A percentile compares a stretch with the other conserved stretches of the same genome.
Conservation (phyloP, 805 yeast genomes). For the Metschnikowia matae region DNA sequence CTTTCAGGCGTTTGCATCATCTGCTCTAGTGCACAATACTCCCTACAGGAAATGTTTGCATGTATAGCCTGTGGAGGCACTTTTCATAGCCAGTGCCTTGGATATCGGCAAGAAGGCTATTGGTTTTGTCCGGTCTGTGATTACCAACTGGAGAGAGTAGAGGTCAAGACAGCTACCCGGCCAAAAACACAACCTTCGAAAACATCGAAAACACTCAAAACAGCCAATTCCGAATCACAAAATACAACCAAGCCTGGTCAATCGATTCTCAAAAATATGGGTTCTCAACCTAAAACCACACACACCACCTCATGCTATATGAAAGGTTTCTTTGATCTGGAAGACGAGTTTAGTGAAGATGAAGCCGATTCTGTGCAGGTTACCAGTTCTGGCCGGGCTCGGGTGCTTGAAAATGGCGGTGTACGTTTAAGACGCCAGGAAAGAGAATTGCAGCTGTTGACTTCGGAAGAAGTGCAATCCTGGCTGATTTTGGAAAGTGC, state of each 20-base stretch:
- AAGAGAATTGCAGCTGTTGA: constrained; percentile 24
- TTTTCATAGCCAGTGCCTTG: constrained; percentile 42
- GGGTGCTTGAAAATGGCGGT: constrained; percentile 35
- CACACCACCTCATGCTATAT: neutral
- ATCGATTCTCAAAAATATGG: too few relatives aligned
- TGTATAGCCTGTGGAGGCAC: constrained; percentile 36
- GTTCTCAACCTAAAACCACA: too few relatives aligned
- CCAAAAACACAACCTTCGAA: too few relatives aligned
- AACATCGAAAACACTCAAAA: too few relatives aligned
- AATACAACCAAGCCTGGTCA: too few relatives aligned
- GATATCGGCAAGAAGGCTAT: constrained; percentile 16
- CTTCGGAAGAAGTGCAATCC: constrained; percentile 33
- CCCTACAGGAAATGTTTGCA: constrained; percentile 19
- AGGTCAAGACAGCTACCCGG: neutral
- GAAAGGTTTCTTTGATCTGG: neutral
- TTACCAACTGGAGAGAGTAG: constrained; percentile 28
- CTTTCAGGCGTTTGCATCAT: constrained; percentile 26
- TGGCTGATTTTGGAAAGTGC: constrained; percentile 38
- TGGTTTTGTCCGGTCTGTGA: constrained; percentile 57
- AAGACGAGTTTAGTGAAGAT: constrained; percentile 1
- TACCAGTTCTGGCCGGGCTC: constrained; percentile 4
- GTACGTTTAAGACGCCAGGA: constrained; percentile 32
- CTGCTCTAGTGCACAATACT: constrained; percentile 35
- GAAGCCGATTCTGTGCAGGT: neutral
- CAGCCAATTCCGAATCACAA: too few relatives aligned